Evolutionary conservation across 1,284 basidiomycete genomes (phyloP).

Genomic region (Apiotrichum laibachii): DNA sequence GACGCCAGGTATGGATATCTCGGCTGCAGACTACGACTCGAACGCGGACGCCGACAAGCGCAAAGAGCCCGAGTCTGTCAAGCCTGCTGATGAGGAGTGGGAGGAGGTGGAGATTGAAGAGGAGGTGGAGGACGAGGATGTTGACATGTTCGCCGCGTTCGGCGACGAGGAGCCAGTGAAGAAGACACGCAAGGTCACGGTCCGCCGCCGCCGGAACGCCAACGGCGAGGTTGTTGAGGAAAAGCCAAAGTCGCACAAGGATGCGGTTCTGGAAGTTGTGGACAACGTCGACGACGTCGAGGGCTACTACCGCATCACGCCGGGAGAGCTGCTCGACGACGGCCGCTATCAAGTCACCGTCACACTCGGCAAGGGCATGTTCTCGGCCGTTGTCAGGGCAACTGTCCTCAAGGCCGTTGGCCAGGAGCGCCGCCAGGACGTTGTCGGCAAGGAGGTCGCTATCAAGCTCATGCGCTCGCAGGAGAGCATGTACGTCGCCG

Average conservation of each 20-base stretch:
- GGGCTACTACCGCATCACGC: constrained; percentile 91
- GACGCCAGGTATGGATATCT: constrained; percentile 47
- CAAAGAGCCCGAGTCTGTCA: neutral
- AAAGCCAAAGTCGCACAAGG: constrained; percentile 57
- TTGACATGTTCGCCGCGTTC: constrained; percentile 85
- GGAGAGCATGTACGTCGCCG: constrained; percentile 97
- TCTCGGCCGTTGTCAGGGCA: constrained; percentile 90
- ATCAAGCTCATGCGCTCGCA: constrained; percentile 97
- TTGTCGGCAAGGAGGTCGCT: constrained; percentile 74
- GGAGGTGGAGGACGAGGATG: constrained; percentile 64
- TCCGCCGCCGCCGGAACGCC: constrained; percentile 55
- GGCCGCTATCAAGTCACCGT: constrained; percentile 94
- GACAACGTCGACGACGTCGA: constrained; percentile 66
- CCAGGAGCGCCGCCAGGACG: constrained; percentile 55
- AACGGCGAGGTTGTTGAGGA: constrained; percentile 67
- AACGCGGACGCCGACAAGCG: constrained; percentile 51
- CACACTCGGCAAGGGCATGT: constrained; percentile 96
- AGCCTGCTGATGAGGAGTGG: constrained; percentile 40
- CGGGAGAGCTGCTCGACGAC: constrained; percentile 90
- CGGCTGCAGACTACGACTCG: constrained; percentile 83
- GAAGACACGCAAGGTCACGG: constrained; percentile 55
- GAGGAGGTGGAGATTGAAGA: constrained; percentile 62
- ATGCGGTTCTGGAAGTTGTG: constrained; percentile 33
- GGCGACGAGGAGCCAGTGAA: constrained; percentile 58
- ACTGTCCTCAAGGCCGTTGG: constrained; percentile 71